phyloP scores from a whole-genome alignment of 2,329 filamentous ascomycete genomes.

The Intubia oerlemansii region DNA sequence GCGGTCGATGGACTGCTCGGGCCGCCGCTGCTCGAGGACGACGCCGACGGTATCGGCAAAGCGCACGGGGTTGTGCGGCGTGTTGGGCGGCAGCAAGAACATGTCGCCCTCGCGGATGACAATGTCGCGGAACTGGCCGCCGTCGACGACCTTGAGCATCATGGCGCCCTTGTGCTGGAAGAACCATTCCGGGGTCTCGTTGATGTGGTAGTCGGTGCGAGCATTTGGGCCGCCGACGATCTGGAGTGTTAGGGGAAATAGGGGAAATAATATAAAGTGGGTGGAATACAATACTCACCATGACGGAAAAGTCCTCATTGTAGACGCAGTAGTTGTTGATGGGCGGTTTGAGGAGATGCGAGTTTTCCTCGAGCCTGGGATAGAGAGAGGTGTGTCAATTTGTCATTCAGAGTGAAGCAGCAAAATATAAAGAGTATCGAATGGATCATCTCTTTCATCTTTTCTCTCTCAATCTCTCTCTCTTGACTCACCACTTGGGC shows the following conservation, averaged over 20 bases:
- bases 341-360: slow-evolving; percentile 77
- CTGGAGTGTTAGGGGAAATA: slow-evolving; percentile 5
- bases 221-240: slow-evolving; percentile 82
- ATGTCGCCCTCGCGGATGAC: slow-evolving; percentile 83
- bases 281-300: slow-evolving; percentile 25
- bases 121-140: slow-evolving; percentile 54
- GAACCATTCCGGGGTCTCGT: slow-evolving; percentile 91
- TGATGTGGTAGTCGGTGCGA: slow-evolving; percentile 96
- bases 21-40: slow-evolving; percentile 71
- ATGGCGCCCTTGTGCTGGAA: slow-evolving; percentile 89
- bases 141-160: slow-evolving; percentile 78
- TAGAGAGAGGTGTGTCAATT: too few relatives aligned
- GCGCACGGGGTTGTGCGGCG: slow-evolving; percentile 86
- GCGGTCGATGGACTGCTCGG: slow-evolving; percentile 46
- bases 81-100: slow-evolving; percentile 82
- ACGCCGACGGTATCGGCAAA: slow-evolving; percentile 89
- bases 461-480: background rate
- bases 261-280: background rate
- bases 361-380: slow-evolving; percentile 73
- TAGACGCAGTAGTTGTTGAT: slow-evolving; percentile 98
- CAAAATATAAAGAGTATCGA: too few relatives aligned
- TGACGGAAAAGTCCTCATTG: slow-evolving; percentile 62
- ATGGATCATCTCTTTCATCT: too few relatives aligned
- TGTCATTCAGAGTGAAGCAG: too few relatives aligned
- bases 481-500: slow-evolving; percentile 36